Evolutionary conservation across 805 yeast genomes (phyloP), one percentile per base, ranked within the genome.

Genomic region (Lipomyces yamanashiensis): DNA sequence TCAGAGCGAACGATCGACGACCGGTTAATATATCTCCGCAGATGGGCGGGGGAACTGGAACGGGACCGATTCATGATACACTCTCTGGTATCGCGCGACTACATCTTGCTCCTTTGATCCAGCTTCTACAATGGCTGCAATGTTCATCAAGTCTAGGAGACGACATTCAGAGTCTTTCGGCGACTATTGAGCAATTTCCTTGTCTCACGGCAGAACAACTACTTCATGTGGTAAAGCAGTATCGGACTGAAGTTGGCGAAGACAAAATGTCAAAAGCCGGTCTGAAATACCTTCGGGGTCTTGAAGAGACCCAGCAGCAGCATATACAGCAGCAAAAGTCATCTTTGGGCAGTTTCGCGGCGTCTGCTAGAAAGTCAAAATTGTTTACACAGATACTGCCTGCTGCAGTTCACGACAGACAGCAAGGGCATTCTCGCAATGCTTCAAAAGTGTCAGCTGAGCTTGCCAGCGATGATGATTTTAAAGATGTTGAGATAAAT

Each of bases 81-180:
- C 44, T 70, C n/a, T 61, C 56, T 71, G 82, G 83, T 57, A 82
- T 91, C 21, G 87, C 95, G 0, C 85, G 84, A 45, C 77, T 78
- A 23, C 91, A 89, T 68, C 78, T 92, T 57, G 84, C 83, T 63
- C 92, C 97, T 0, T 80, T 89, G 0, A 83, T 88, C 58, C 92
- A 93, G 74, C 75, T 93, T 36, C 78, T 93, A 60, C 97, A 93
- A 74, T 93, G 96, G 93, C 77, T 92, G 56, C 98, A 92, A 74
- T 88, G 93, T 49, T 84, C 91, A 74, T 84, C 96, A 0, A 84
- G 88, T 13, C 77, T 92, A 51, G 82, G 82, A 17, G 86, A 85
- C 63, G 82, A 79, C 63, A 76, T 74, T 66, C 74, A 77, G 39
- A 75, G 74, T 40, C 76, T 79, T 13, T 69, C 74, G 15, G 77